Conservation (phyloP, 176 grass and related monocot genomes). For the Aegilops tauschii region DNA sequence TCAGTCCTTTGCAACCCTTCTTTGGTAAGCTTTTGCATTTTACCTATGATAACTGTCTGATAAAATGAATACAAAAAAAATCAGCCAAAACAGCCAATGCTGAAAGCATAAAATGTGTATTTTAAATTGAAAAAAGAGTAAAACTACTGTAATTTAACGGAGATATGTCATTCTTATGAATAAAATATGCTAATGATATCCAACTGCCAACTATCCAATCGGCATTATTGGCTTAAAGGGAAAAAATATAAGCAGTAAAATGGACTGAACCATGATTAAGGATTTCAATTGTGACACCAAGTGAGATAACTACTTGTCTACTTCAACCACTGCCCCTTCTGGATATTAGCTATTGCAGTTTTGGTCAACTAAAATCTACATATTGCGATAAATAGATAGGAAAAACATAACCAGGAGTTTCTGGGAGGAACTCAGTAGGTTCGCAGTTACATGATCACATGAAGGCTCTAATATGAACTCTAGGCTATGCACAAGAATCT, state of each 20-base stretch:
- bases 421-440: background rate
- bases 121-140: constrained; percentile 1
- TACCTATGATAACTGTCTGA: constrained; percentile 87
- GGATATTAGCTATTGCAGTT: background rate
- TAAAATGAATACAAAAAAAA: constrained; percentile 25
- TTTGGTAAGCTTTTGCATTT: constrained; percentile 96
- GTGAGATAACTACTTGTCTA: background rate
- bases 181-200: constrained; percentile 11
- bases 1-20: constrained; percentile 97
- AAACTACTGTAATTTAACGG: background rate
- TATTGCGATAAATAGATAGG: background rate
- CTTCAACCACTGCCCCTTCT: background rate
- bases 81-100: background rate
- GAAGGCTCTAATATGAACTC: constrained; percentile 12
- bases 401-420: background rate
- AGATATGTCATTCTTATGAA: constrained; percentile 5
- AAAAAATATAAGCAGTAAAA: background rate
- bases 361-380: background rate
- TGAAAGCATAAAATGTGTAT: background rate
- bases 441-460: constrained; percentile 17
- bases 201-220: background rate
- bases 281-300: background rate
- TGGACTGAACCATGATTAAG: background rate
- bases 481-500: background rate
- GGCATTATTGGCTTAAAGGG: constrained; percentile 6